A percentile compares a stretch with the other conserved stretches of the same genome.
phyloP scores from a whole-genome alignment of 2,329 filamentous ascomycete species.

The Arthrobotrys sinensis region DNA sequence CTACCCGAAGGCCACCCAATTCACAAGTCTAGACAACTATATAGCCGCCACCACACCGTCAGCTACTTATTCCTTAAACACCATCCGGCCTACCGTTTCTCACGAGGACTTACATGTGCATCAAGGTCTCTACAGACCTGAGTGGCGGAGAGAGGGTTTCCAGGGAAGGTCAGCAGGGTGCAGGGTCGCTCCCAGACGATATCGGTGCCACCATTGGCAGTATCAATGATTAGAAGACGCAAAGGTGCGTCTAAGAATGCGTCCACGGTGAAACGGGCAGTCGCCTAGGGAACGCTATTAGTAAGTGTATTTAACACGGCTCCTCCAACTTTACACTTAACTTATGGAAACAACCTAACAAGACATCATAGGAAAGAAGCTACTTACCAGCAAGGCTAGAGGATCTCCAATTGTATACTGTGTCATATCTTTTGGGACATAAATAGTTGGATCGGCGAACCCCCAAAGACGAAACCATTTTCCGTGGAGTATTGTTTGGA shows the following conservation, averaged over 20 bases:
- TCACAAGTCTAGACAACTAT: slow-evolving; percentile 17
- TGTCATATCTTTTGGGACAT: slow-evolving; percentile 35
- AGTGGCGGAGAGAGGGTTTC: not conserved
- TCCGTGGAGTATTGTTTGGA: slow-evolving; percentile 36
- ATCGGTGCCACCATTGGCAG: slow-evolving; percentile 25
- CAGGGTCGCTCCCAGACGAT: slow-evolving; percentile 48
- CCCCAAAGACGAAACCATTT: slow-evolving; percentile 49
- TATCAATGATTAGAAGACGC: slow-evolving; percentile 39
- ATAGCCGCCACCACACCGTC: no score
- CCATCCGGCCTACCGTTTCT: not conserved
- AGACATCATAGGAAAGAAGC: not conserved
- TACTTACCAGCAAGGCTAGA: slow-evolving; percentile 34
- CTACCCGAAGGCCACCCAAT: slow-evolving; percentile 29
- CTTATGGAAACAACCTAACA: not conserved
- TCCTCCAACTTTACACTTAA: not conserved
- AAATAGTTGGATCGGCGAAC: slow-evolving; percentile 23
- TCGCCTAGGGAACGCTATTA: not conserved
- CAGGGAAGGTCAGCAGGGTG: slow-evolving; percentile 17
- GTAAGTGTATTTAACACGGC: not conserved
- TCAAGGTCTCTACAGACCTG: slow-evolving; percentile 11
- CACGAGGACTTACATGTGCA: slow-evolving; percentile 18
- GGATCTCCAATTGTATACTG: slow-evolving; percentile 52
- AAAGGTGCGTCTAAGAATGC: slow-evolving; percentile 40
- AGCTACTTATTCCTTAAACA: not conserved
- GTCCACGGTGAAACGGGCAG: slow-evolving; percentile 27